These are phyloP conservation scores for Colletotrichum falcatum DNA, from an alignment of 2,329 filamentous ascomycete species.

Conservation along the genomic window DNA sequence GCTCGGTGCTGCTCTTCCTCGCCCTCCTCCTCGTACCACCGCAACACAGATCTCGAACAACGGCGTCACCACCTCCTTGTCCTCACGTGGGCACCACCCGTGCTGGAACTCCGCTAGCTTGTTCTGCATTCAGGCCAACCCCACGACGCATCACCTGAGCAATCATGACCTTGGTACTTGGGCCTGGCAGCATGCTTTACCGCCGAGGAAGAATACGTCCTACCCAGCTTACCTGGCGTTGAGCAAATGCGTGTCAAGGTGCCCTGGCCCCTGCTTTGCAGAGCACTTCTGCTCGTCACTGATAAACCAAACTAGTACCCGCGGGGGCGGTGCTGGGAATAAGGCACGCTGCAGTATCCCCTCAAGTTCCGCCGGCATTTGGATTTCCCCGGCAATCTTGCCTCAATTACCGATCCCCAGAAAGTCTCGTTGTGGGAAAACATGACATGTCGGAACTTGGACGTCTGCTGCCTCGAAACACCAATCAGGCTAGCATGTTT, in stretches of 20 bases:
- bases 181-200: neutral
- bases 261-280: neutral
- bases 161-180: neutral
- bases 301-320: neutral
- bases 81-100: conserved; percentile 7
- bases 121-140: conserved; percentile 3
- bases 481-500: no score
- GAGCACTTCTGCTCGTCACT: neutral
- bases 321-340: neutral
- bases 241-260: no score
- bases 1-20: neutral
- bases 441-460: neutral
- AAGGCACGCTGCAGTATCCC: neutral
- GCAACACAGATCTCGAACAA: conserved; percentile 18
- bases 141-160: neutral
- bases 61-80: conserved; percentile 17
- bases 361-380: neutral
- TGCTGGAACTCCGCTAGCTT: neutral
- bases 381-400: neutral
- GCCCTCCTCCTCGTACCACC: neutral
- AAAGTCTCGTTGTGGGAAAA: neutral
- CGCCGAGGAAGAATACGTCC: neutral
- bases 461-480: neutral
- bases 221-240: neutral
- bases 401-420: neutral